Evolutionary conservation across 1,139 yeast species (phyloP).

Genomic region (Debaryomyces fabryi): DNA sequence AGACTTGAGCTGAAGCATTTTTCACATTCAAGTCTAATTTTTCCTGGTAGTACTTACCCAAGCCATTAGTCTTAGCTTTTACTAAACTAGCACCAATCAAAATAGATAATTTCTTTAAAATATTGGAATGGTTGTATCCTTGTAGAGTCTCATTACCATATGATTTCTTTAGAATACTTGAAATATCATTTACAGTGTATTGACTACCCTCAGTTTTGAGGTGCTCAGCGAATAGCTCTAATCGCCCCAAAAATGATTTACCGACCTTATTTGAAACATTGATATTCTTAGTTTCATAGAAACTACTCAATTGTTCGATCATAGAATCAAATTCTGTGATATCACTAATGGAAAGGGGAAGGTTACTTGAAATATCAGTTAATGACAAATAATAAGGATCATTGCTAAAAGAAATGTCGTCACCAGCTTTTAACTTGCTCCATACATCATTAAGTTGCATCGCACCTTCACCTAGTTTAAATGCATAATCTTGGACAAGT

Average conservation of each 20-base stretch:
- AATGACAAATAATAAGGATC: constrained; percentile 22
- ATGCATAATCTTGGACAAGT: constrained; percentile 34
- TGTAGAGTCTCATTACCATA: constrained; percentile 14
- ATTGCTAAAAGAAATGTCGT: background rate
- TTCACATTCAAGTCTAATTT: constrained; percentile 16
- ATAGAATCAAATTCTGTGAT: constrained; percentile 51
- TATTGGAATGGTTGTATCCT: constrained; percentile 17
- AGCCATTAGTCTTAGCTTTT: constrained; percentile 22
- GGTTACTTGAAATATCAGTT: constrained; percentile 25
- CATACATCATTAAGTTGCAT: constrained; percentile 6
- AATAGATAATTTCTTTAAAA: constrained; percentile 22
- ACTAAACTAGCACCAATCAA: constrained; percentile 29
- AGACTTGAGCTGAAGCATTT: constrained; percentile 23
- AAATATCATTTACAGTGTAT: constrained; percentile 13
- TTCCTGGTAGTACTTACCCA: constrained; percentile 13
- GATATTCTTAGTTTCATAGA: constrained; percentile 33
- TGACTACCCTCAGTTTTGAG: background rate
- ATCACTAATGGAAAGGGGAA: constrained; percentile 31
- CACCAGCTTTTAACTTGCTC: background rate
- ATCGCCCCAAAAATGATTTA: background rate
- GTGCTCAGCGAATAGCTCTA: background rate
- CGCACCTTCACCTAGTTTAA: constrained; percentile 30
- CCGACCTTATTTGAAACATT: constrained; percentile 8
- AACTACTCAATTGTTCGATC: constrained; percentile 49
- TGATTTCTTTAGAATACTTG: constrained; percentile 10